phyloP scores from a whole-genome alignment of 1,284 basidiomycete species.

The Papiliotrema laurentii region DNA sequence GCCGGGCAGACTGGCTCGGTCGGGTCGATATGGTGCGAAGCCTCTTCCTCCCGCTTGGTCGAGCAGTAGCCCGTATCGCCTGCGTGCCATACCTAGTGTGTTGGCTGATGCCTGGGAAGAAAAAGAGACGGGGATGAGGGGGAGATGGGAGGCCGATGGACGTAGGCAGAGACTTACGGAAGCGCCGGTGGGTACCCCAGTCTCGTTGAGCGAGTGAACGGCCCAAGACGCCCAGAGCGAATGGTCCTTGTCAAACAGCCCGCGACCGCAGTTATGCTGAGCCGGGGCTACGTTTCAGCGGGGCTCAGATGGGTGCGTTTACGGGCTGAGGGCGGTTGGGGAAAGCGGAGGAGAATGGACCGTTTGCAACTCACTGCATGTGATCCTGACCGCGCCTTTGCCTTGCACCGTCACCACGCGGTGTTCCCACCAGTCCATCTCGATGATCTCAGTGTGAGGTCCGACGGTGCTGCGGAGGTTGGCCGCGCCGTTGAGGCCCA shows the following conservation, averaged over 20 bases:
- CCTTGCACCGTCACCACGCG: constrained; percentile 22
- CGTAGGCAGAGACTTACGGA: not conserved
- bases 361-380: constrained; percentile 26
- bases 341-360: too few species aligned
- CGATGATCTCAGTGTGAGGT: constrained; percentile 51
- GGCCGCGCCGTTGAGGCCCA: constrained; percentile 58
- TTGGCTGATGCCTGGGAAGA: not conserved
- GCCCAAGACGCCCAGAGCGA: constrained; percentile 62
- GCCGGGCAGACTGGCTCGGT: constrained; percentile 59
- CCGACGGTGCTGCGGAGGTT: constrained; percentile 47
- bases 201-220: constrained; percentile 41
- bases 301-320: not conserved
- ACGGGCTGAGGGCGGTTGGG: not conserved
- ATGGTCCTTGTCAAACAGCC: constrained; percentile 53
- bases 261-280: constrained; percentile 57
- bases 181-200: not conserved
- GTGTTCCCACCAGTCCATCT: constrained; percentile 67
- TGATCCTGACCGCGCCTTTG: constrained; percentile 28
- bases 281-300: constrained; percentile 39
- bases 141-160: constrained; percentile 14
- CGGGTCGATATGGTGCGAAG: constrained; percentile 32
- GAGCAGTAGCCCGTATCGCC: constrained; percentile 58
- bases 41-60: constrained; percentile 52
- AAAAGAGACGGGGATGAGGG: not conserved
- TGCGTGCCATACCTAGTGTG: constrained; percentile 56